These are phyloP conservation scores for Macrolepiota fuliginosa DNA, from an alignment of 768 basidiomycete genomes.

Conservation along the genomic window DNA sequence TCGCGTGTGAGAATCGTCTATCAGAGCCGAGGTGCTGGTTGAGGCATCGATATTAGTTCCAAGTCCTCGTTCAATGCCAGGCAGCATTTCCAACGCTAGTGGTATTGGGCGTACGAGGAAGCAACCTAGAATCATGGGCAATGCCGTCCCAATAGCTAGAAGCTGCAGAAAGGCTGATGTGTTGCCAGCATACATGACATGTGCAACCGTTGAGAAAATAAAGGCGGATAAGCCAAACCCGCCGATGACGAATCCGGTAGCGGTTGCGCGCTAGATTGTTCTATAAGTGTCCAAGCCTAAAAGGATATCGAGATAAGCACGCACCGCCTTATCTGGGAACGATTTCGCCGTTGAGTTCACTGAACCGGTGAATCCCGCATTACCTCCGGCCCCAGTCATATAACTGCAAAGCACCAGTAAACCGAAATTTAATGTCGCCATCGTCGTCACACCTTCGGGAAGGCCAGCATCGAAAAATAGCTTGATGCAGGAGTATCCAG, in stretches of 20 bases:
- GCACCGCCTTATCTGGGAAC: constrained; percentile 68
- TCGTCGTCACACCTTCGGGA: constrained; percentile 26
- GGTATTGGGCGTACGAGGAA: constrained; percentile 73
- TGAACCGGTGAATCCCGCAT: constrained; percentile 64
- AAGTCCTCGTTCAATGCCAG: constrained; percentile 19
- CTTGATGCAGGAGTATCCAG: constrained; percentile 76
- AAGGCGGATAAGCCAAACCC: constrained; percentile 93
- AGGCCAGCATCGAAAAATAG: constrained; percentile 60
- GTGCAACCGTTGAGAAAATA: constrained; percentile 78
- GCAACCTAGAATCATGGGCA: constrained; percentile 78
- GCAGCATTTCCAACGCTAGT: constrained; percentile 35
- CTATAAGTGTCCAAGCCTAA: constrained; percentile 1
- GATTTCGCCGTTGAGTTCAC: constrained; percentile 84
- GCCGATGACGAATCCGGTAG: constrained; percentile 76
- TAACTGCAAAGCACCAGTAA: constrained; percentile 62
- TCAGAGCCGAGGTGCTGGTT: constrained; percentile 12
- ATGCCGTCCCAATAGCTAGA: constrained; percentile 73
- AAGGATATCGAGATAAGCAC: constrained; percentile 22
- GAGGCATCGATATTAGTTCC: neutral
- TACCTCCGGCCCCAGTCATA: constrained; percentile 77
- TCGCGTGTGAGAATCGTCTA: constrained; percentile 9
- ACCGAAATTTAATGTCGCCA: constrained; percentile 42
- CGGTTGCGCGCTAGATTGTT: constrained; percentile 60
- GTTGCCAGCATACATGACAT: constrained; percentile 70
- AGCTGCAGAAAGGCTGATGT: constrained; percentile 75